Evolutionary conservation across 1,284 basidiomycete genomes (phyloP), one percentile per base, ranked within the genome.

Genomic region (Exobasidium rhododendri): DNA sequence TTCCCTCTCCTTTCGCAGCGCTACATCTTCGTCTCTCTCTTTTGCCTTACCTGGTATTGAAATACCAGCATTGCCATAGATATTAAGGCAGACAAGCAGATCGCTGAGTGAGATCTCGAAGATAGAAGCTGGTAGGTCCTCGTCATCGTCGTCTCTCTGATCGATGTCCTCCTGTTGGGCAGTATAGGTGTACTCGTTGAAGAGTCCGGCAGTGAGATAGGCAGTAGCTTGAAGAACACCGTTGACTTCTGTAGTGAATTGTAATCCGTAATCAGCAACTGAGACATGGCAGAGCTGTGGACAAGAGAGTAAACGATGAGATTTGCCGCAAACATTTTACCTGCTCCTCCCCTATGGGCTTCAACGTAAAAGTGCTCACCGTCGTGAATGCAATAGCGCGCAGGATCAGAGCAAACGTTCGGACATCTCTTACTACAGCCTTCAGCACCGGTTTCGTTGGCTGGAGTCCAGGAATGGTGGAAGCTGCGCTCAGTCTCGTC

Each of bases 71-170:
- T 20, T 44, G 28, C 30, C 30, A 31, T 55, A 55, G 22, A 55
- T 55, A 29, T 55, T 44, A 17, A 55, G 30, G 35, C 52, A 55
- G 14, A 30, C n/a, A 17, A 55, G 28, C 32, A 26, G 28, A 26
- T 26, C 30, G 14, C 28, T 22, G n/a, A 55, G 30, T n/a, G 52
- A 55, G 2, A 32, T 4, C 4, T 40, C 52, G 30, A 55, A 35
- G 14, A 31, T 44, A 20, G 31, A 26, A 26, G 30, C 35, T 20
- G 32, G 22, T 32, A 26, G 5, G 13, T 31, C 52, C 5, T 4
- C 30, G 14, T 55, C 52, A 3, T 55, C 29, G 3, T 31, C 22
- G 2, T 55, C 52, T 17, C 2, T 22, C 3, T 52, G 20, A 17
- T 55, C 5, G 30, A 40, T 4, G 17, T 55, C 52, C 22, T 40